These are phyloP conservation scores for Hebeloma cylindrosporum DNA, from an alignment of 768 basidiomycete species.

Conservation along the genomic window DNA sequence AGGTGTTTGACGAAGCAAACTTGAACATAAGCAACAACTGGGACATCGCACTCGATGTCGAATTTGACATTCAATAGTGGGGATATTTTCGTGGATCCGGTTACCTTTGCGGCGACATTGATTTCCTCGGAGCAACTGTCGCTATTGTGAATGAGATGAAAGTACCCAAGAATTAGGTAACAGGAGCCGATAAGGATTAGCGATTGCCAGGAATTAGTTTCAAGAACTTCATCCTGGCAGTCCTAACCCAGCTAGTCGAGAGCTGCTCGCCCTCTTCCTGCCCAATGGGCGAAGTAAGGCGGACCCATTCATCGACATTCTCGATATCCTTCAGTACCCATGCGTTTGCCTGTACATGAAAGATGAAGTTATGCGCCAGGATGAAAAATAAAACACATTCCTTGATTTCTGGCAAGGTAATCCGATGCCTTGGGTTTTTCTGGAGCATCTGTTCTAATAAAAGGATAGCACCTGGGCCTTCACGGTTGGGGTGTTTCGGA, in stretches of 20 bases:
- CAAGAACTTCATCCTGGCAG: conserved; percentile 29
- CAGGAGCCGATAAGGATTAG: no score
- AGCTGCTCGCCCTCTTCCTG: conserved; percentile 3
- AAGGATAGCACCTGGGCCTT: conserved; percentile 32
- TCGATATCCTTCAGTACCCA: conserved; percentile 38
- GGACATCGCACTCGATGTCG: no score
- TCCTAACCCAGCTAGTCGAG: conserved; percentile 25
- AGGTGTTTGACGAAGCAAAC: no score
- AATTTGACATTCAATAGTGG: no score
- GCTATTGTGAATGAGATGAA: no score
- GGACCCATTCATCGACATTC: conserved; percentile 38
- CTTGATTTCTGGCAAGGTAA: conserved; percentile 35
- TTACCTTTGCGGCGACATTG: no score
- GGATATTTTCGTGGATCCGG: no score
- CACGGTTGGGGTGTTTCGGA: conserved; percentile 27
- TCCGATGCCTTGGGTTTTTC: conserved; percentile 37
- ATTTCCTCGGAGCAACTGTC: no score
- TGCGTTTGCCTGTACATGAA: conserved; percentile 29
- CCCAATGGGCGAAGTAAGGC: conserved; percentile 28
- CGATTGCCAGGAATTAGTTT: conserved; percentile 21
- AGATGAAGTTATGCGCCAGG: not conserved
- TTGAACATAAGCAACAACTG: no score
- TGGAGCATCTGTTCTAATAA: conserved; percentile 41
- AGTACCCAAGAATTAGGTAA: no score
- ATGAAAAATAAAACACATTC: conserved; percentile 15